phyloP scores from a whole-genome alignment of 23 red algal genomes.

The Gracilaria vermiculophylla region DNA sequence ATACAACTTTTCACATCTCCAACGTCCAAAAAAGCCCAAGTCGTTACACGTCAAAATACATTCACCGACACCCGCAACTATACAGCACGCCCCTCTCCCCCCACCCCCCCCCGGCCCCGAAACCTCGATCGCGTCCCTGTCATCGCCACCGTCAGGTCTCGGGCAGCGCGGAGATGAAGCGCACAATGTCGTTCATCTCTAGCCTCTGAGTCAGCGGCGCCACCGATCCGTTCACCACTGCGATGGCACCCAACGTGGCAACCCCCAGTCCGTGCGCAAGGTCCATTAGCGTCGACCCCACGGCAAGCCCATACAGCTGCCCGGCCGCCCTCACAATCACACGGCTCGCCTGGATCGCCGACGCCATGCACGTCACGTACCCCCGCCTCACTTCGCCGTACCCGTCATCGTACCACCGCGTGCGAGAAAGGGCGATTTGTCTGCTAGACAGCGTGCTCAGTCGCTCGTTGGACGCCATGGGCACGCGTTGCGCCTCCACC shows the following conservation, averaged over 20 bases:
- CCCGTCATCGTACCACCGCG: constrained; percentile 5
- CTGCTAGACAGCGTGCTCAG: background rate
- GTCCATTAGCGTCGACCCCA: constrained; percentile 65
- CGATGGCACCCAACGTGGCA: constrained; percentile 25
- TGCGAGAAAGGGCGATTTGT: background rate
- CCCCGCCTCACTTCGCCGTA: constrained; percentile 13
- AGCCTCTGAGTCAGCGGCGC: constrained; percentile 58
- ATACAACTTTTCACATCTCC: no score
- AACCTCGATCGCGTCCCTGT: no score
- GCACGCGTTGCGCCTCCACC: background rate
- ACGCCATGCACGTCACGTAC: constrained; percentile 56
- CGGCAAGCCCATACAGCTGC: constrained; percentile 57
- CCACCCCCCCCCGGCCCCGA: background rate
- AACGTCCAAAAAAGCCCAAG: no score
- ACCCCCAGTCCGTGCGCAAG: constrained; percentile 45
- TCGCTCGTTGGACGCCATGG: background rate
- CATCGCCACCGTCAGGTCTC: background rate
- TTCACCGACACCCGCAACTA: no score
- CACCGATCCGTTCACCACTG: constrained; percentile 59
- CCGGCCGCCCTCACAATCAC: constrained; percentile 70
- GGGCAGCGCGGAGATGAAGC: constrained; percentile 39
- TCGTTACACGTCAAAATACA: no score
- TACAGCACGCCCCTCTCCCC: no score
- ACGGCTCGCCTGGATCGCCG: constrained; percentile 57
- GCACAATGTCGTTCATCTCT: constrained; percentile 74